Evolutionary conservation across 208 protist species (phyloP).

Genomic region (Crithidia fasciculata): DNA sequence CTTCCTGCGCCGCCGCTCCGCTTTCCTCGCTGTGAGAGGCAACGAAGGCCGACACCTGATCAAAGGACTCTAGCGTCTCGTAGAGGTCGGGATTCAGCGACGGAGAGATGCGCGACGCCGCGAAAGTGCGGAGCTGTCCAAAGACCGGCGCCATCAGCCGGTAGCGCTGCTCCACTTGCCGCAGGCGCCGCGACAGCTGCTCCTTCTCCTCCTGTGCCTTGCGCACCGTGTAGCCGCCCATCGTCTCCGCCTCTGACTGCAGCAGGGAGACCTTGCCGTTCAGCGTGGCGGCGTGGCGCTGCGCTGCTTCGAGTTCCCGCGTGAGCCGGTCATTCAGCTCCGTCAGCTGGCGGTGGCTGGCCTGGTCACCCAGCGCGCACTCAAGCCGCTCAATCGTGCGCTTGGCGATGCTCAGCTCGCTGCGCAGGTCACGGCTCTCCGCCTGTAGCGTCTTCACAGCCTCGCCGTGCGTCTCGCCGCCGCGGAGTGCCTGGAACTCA

Average conservation of each 20-base stretch:
- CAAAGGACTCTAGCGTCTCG: constrained; percentile 60
- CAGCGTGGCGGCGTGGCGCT: constrained; percentile 53
- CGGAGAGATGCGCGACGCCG: constrained; percentile 43
- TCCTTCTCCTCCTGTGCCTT: constrained; percentile 84
- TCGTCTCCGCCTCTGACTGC: constrained; percentile 78
- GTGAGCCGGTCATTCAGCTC: constrained; percentile 80
- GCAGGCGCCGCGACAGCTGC: constrained; percentile 57
- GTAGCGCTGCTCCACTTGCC: constrained; percentile 68
- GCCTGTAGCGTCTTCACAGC: constrained; percentile 53
- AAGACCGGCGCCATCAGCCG: constrained; percentile 62
- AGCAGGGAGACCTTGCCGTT: constrained; percentile 69
- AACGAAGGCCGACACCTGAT: constrained; percentile 40
- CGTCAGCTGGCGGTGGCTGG: constrained; percentile 71
- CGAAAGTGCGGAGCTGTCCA: constrained; percentile 64
- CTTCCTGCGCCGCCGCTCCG: neutral
- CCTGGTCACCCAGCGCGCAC: constrained; percentile 69
- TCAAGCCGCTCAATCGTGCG: constrained; percentile 89
- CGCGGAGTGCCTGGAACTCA: constrained; percentile 25
- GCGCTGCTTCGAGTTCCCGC: constrained; percentile 58
- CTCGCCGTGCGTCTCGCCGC: constrained; percentile 34
- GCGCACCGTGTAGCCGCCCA: constrained; percentile 71
- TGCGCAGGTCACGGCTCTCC: constrained; percentile 59
- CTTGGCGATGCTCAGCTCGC: constrained; percentile 77
- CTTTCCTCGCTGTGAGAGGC: neutral
- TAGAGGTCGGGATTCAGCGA: constrained; percentile 53